A percentile compares a stretch with the other conserved stretches of the same genome.
Conservation (phyloP, 176 grass and related monocot species). For the Ensete glaucum region DNA sequence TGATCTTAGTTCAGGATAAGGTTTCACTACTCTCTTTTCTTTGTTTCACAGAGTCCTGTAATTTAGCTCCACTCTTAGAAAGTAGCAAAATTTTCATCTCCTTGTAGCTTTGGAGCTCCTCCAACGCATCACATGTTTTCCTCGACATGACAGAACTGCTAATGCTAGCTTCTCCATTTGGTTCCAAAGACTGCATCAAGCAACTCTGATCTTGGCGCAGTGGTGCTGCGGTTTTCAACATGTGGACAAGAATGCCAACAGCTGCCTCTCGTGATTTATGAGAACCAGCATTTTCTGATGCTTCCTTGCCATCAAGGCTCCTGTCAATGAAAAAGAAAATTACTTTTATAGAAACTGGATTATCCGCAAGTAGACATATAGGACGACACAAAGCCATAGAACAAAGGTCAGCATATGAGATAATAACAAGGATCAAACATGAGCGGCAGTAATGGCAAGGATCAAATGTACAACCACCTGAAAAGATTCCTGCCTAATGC, state of each 20-base stretch:
- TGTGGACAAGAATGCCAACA: slow-evolving; percentile 65
- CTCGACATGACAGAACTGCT: slow-evolving; percentile 44
- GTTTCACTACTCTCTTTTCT: neutral
- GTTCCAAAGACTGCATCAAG: slow-evolving; percentile 44
- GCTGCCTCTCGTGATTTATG: slow-evolving; percentile 83
- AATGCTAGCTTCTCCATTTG: slow-evolving; percentile 25
- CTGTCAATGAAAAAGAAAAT: slow-evolving; percentile 23
- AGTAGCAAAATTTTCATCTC: slow-evolving; percentile 55
- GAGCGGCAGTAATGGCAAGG: neutral
- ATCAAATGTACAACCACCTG: neutral
- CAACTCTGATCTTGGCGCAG: slow-evolving; percentile 45
- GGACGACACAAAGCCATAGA: neutral
- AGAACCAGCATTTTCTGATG: slow-evolving; percentile 28
- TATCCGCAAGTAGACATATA: neutral
- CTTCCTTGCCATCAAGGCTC: slow-evolving; percentile 63
- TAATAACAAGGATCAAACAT: neutral
- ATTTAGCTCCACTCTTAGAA: slow-evolving; percentile 33
- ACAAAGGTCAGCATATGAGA: neutral
- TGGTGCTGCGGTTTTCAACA: slow-evolving; percentile 45
- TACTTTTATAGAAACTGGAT: neutral
- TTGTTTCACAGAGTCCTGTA: slow-evolving; percentile 15
- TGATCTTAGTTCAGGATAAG: neutral
- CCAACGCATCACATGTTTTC: slow-evolving; percentile 54
- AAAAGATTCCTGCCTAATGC: neutral
- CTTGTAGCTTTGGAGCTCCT: slow-evolving; percentile 62